Conservation (phyloP, 768 basidiomycete species). For the Gloeophyllum trabeum region DNA sequence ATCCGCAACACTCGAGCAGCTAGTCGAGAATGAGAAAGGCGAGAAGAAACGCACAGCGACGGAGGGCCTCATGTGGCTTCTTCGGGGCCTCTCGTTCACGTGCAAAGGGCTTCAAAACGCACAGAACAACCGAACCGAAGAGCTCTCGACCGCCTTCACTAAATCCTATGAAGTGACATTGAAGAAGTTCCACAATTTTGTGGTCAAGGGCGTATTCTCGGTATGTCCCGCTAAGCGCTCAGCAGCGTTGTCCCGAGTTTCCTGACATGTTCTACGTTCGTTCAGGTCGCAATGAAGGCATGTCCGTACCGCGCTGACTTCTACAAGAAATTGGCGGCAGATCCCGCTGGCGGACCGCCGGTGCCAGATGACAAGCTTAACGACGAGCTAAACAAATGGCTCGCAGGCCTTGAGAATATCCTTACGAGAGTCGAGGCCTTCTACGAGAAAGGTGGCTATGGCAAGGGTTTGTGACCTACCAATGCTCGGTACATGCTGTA, state of each 20-base stretch:
- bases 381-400: constrained; percentile 38
- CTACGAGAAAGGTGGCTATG: constrained; percentile 27
- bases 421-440: constrained; percentile 35
- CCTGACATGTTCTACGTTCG: not conserved
- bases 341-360: constrained; percentile 20
- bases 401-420: constrained; percentile 37
- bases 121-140: constrained; percentile 48
- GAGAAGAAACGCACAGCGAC: constrained; percentile 87
- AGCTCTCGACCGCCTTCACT: constrained; percentile 66
- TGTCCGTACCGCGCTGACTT: constrained; percentile 51
- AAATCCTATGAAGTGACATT: constrained; percentile 75
- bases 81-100: constrained; percentile 87
- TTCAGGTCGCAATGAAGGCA: constrained; percentile 57
- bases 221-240: constrained; percentile 23
- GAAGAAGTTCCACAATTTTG: constrained; percentile 78
- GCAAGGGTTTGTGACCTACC: constrained; percentile 28
- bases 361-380: constrained; percentile 32
- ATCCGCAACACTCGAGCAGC: constrained; percentile 72
- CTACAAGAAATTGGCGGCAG: constrained; percentile 40
- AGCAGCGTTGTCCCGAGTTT: not conserved
- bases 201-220: constrained; percentile 41
- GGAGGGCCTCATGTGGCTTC: constrained; percentile 88
- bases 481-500: too few species aligned
- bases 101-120: constrained; percentile 64
- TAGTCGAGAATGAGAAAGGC: constrained; percentile 73